Percentiles rank a stretch among this genome's conserved stretches.
These are phyloP conservation scores for Antrodiella citrinella DNA, from an alignment of 768 basidiomycete genomes.

Conservation along the genomic window DNA sequence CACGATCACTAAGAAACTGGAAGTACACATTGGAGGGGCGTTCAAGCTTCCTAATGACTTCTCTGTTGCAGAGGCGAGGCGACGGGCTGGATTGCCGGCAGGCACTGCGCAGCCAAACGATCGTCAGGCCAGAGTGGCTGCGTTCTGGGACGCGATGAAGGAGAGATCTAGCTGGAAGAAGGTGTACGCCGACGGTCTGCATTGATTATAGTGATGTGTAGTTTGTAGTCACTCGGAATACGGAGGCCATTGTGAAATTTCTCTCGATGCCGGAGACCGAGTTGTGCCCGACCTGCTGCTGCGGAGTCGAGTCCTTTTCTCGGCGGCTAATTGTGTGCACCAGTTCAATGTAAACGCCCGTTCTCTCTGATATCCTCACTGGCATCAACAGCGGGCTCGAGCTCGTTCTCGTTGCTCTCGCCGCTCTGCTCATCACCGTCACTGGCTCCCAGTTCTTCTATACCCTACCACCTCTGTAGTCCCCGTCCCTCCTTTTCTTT, in stretches of 20 bases:
- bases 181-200: conserved; percentile 36
- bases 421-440: conserved; percentile 4
- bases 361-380: not conserved
- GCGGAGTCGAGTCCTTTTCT: no score
- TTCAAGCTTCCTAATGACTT: conserved; percentile 38
- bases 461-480: not conserved
- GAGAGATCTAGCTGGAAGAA: conserved; percentile 44
- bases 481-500: not conserved
- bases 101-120: conserved; percentile 21
- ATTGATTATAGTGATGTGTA: conserved; percentile 26
- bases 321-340: no score
- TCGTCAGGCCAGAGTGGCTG: conserved; percentile 44
- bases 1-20: conserved; percentile 41
- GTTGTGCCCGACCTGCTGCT: no score
- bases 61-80: conserved; percentile 24
- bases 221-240: no score
- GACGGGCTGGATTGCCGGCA: conserved; percentile 20
- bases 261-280: no score
- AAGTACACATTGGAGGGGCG: conserved; percentile 40
- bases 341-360: no score
- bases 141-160: conserved; percentile 66
- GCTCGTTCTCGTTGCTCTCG: conserved; percentile 12
- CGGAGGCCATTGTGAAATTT: no score
- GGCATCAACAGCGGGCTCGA: conserved; percentile 3
- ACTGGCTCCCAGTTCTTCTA: not conserved